A percentile compares a stretch with the other conserved stretches of the same genome.
phyloP scores from a whole-genome alignment of 2,329 filamentous ascomycete genomes.

The Sporothrix euskadiensis region DNA sequence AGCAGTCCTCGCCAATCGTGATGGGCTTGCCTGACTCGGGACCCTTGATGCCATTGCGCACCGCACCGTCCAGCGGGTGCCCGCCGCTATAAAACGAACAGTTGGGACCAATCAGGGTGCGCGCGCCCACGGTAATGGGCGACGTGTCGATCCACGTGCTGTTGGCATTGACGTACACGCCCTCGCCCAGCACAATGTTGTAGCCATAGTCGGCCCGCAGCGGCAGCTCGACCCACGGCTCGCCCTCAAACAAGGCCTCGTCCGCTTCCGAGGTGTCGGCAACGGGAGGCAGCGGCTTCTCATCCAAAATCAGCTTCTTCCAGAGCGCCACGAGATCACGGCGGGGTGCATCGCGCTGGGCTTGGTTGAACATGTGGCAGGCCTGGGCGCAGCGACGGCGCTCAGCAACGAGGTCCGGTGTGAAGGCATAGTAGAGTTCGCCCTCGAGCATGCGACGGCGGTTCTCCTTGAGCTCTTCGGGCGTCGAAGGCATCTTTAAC shows the following conservation, averaged over 20 bases:
- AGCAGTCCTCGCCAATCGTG: constrained; percentile 76
- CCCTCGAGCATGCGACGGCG: constrained; percentile 61
- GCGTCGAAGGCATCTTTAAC: constrained; percentile 25
- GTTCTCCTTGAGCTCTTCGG: constrained; percentile 51
- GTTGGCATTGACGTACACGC: constrained; percentile 74
- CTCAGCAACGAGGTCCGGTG: constrained; percentile 63
- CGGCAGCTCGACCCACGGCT: constrained; percentile 70
- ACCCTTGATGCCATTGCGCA: constrained; percentile 72
- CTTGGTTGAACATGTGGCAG: constrained; percentile 60
- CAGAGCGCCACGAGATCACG: constrained; percentile 66
- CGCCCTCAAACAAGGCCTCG: constrained; percentile 60
- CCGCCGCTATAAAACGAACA: constrained; percentile 73
- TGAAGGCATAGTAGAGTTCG: constrained; percentile 74
- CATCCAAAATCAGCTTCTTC: constrained; percentile 53
- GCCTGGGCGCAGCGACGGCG: constrained; percentile 64
- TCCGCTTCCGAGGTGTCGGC: constrained; percentile 62
- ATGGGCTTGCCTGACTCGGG: constrained; percentile 76
- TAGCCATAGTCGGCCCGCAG: constrained; percentile 71
- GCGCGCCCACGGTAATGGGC: constrained; percentile 69
- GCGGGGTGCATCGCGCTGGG: constrained; percentile 57
- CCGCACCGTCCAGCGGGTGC: constrained; percentile 73
- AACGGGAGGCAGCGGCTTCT: constrained; percentile 59
- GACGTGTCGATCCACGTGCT: constrained; percentile 77
- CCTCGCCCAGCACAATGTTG: constrained; percentile 68
- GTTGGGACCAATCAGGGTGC: constrained; percentile 77